These are phyloP conservation scores for Spinellus fusiger DNA, from an alignment of 192 early-diverging fungal genomes.

Conservation along the genomic window DNA sequence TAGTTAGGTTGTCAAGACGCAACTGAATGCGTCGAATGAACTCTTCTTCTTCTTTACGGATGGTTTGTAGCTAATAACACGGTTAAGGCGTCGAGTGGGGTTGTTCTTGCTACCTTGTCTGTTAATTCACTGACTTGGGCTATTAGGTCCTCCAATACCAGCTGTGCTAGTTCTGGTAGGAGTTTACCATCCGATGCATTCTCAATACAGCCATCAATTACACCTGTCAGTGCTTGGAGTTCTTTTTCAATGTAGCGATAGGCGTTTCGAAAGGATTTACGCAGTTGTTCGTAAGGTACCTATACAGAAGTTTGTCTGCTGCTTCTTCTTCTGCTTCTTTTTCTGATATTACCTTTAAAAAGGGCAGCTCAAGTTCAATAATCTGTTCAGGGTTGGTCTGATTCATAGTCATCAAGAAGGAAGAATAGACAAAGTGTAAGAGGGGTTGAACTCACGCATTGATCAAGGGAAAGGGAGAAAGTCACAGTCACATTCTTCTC, in stretches of 20 bases:
- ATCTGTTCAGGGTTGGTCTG: slow-evolving; percentile 72
- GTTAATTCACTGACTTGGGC: slow-evolving; percentile 63
- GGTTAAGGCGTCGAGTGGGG: not conserved
- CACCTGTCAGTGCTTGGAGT: slow-evolving; percentile 39
- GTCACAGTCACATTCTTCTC: no score
- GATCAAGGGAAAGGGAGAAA: slow-evolving; percentile 4
- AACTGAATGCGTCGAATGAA: slow-evolving; percentile 64
- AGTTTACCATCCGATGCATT: slow-evolving; percentile 37
- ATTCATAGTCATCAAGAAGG: no score
- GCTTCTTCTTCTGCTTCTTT: not conserved
- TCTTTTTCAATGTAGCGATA: slow-evolving; percentile 88
- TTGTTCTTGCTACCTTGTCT: slow-evolving; percentile 38
- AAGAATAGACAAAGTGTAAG: not conserved
- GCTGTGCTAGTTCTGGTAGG: slow-evolving; percentile 45
- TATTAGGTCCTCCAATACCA: slow-evolving; percentile 59
- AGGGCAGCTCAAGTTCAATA: slow-evolving; percentile 87
- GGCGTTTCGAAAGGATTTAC: slow-evolving; percentile 58
- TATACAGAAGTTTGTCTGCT: slow-evolving; percentile 16
- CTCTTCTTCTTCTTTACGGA: slow-evolving; percentile 67
- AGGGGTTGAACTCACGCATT: not conserved
- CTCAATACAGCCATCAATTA: slow-evolving; percentile 40
- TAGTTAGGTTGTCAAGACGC: slow-evolving; percentile 72
- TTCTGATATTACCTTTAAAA: slow-evolving; percentile 71
- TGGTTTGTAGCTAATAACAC: slow-evolving; percentile 53
- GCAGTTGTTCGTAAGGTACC: slow-evolving; percentile 87